phyloP scores from a whole-genome alignment of 768 basidiomycete species.

The Boletus rufocinnamomeus region DNA sequence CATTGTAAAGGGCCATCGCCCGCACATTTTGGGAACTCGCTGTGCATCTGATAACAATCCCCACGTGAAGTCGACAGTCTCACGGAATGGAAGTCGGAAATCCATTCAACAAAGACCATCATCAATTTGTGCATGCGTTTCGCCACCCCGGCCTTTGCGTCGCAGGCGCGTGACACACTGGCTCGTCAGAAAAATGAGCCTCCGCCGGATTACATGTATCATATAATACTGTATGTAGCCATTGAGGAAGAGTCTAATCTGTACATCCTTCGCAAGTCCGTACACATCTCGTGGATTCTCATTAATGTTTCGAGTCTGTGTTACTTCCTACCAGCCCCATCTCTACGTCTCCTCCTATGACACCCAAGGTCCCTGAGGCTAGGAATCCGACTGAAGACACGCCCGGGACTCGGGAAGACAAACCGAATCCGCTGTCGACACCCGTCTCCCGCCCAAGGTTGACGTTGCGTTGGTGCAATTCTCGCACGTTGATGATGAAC shows the following conservation, averaged over 20 bases:
- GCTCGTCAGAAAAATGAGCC: too few relatives aligned
- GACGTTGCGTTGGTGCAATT: background rate
- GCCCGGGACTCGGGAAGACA: background rate
- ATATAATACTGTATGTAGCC: too few relatives aligned
- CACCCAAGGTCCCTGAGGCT: fast-evolving
- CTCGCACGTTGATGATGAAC: slow-evolving; percentile 23
- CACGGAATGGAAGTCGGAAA: background rate
- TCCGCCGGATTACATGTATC: too few relatives aligned
- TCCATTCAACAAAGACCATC: background rate
- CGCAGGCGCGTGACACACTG: too few relatives aligned
- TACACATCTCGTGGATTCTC: too few relatives aligned
- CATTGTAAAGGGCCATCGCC: too few relatives aligned
- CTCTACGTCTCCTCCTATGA: slow-evolving; percentile 4
- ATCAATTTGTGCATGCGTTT: background rate
- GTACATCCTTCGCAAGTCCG: background rate
- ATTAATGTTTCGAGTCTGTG: background rate
- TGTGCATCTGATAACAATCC: background rate
- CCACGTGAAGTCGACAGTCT: background rate
- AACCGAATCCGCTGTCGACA: slow-evolving; percentile 20
- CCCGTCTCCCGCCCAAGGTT: background rate
- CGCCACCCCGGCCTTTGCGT: too few relatives aligned
- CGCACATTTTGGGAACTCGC: background rate
- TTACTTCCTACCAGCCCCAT: background rate
- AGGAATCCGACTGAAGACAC: background rate
- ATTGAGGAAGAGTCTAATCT: too few relatives aligned